Evolutionary conservation across 345 rosid genomes (phyloP).

Genomic region (rapeseed (Brassica napus)): DNA sequence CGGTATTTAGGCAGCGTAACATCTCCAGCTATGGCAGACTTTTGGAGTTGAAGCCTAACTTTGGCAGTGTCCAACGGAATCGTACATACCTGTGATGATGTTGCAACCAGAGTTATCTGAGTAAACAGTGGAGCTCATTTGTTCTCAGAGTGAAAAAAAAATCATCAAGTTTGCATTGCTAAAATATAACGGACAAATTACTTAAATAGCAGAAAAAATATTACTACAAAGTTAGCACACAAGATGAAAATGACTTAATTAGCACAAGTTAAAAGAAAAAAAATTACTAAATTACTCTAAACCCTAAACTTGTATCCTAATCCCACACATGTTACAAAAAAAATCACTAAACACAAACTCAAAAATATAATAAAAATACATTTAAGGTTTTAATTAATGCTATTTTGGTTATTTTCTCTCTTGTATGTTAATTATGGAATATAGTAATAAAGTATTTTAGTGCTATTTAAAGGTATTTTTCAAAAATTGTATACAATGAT

Average conservation of each 20-base stretch:
- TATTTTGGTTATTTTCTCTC: no score
- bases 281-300: not conserved
- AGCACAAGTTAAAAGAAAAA: no score
- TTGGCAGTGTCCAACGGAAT: conserved; percentile 98
- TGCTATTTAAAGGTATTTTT: not conserved
- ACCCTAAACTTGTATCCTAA: not conserved
- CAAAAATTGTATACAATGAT: not conserved
- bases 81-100: conserved; percentile 67
- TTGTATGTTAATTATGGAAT: no score
- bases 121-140: conserved; percentile 19
- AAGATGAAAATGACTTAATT: not conserved
- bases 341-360: no score
- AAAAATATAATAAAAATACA: no score
- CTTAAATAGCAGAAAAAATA: not conserved
- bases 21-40: conserved; percentile 65
- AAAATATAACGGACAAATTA: not conserved
- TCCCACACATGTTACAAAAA: not conserved
- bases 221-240: not conserved
- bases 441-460: no score
- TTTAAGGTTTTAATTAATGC: no score
- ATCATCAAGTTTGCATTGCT: not conserved
- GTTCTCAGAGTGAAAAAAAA: not conserved
- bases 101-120: conserved; percentile 19
- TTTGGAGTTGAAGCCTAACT: conserved; percentile 99
- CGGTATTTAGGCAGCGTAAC: conserved; percentile 67